A percentile compares a stretch with the other conserved stretches of the same genome.
Evolutionary conservation across 805 yeast genomes (phyloP).

Genomic region (Yarrowia bubula): DNA sequence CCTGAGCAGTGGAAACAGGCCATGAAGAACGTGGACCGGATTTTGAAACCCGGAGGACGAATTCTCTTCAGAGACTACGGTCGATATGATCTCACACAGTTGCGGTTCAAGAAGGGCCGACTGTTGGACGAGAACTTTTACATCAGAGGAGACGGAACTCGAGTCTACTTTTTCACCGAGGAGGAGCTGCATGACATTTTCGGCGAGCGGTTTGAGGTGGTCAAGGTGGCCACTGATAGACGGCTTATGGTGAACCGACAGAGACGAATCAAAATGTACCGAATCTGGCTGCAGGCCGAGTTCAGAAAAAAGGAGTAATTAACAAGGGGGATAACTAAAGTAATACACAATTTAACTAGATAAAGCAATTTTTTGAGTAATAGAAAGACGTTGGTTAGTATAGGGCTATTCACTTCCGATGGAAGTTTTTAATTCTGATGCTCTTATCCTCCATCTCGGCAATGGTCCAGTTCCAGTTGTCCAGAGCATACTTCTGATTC

Average conservation of each 20-base stretch:
- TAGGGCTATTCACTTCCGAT: not conserved
- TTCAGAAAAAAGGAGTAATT: slow-evolving; percentile 43
- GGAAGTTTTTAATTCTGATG: not conserved
- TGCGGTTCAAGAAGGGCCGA: slow-evolving; percentile 85
- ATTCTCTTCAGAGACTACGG: slow-evolving; percentile 93
- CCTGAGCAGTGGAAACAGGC: slow-evolving; percentile 92
- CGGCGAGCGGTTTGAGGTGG: slow-evolving; percentile 60
- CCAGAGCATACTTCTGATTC: slow-evolving; percentile 58
- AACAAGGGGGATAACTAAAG: not conserved
- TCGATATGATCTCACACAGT: slow-evolving; percentile 91
- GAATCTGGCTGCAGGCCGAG: slow-evolving; percentile 95
- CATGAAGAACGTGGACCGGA: slow-evolving; percentile 60
- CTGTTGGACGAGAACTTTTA: slow-evolving; percentile 88
- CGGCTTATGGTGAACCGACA: slow-evolving; percentile 88
- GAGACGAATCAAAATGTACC: slow-evolving; percentile 88
- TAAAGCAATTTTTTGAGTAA: no score
- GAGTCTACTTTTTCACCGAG: slow-evolving; percentile 96
- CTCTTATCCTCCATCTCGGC: slow-evolving; percentile 44
- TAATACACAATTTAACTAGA: not conserved
- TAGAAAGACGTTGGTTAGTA: not conserved
- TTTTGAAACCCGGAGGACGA: slow-evolving; percentile 90
- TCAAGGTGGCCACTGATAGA: slow-evolving; percentile 83
- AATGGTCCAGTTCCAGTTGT: slow-evolving; percentile 79
- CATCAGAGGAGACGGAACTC: slow-evolving; percentile 95
- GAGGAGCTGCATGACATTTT: slow-evolving; percentile 81